Base-by-base conservation (phyloP, 2,329 filamentous ascomycete genomes). In the Aplosporella prunicola region DNA sequence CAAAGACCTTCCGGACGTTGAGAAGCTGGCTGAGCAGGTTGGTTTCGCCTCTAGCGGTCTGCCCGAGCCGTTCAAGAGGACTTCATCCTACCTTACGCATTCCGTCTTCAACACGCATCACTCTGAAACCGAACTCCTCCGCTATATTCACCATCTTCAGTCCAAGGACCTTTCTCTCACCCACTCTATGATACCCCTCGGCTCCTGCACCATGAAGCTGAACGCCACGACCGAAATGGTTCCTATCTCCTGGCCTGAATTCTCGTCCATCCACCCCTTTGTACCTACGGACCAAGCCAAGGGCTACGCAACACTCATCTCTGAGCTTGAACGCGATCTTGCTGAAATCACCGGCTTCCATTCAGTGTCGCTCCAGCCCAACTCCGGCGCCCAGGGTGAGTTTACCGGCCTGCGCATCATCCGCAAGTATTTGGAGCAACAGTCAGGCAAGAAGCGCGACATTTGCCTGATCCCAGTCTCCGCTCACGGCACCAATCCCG, bases 151-250 rank as follows among this genome's bases (percentile, higher is more conserved):
- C 56, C 85, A 94, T 56, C 71, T 96, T 5, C 82, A 93, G 58
- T 93, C 87, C 34, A 95, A 93, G 67, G 89, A 96, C 56, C 67
- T 96, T 10, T 95, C 89, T 2, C 71, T 95, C 5, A 84, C 88
- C 2, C 89, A 96, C 64, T 95, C 88, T 11, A 96, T 96, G 89
- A 96, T 96, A 43, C 87, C 89, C 2, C 74, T 96, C 1, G 89
- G 89, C 14, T 95, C 89, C 1, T 96, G 89, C 69, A 96, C 89
- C 10, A 96, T 96, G 89, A 96, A 96, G 70, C 77, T 95, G 36
- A 95, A 95, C 58, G 84, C 82, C 27, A 91, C 88, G 3, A 84
- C 84, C 1, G 86, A 95, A 66, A 95, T 96, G 89, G 74, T 83
- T 11, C 82, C 88, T 6, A 72, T 95, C 39, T 83, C 83, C 1